Conservation (phyloP, 495 filamentous ascomycete species). For the Trichoderma virens region DNA sequence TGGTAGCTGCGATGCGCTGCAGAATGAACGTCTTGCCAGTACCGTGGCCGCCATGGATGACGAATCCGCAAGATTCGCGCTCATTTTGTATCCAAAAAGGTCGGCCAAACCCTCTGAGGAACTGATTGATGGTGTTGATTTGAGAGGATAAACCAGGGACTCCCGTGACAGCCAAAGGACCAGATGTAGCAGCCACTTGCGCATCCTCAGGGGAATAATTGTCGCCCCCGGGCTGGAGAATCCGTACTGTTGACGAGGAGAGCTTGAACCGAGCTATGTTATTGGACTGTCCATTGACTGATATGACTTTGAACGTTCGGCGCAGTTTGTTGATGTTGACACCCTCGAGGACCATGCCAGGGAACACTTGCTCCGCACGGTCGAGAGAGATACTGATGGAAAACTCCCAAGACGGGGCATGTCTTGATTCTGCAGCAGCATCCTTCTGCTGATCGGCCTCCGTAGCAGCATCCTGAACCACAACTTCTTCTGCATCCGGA, state of each 20-base stretch:
- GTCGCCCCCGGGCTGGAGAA: slow-evolving; percentile 19
- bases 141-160: slow-evolving; percentile 60
- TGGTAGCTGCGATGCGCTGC: slow-evolving; percentile 52
- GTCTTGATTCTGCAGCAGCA: slow-evolving; percentile 13
- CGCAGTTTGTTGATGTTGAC: slow-evolving; percentile 34
- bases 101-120: slow-evolving; percentile 51
- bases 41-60: slow-evolving; percentile 76
- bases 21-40: slow-evolving; percentile 75
- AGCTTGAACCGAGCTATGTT: slow-evolving; percentile 31
- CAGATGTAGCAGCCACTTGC: slow-evolving; percentile 15
- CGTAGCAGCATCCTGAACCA: slow-evolving; percentile 23
- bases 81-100: slow-evolving; percentile 23
- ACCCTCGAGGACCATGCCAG: slow-evolving; percentile 42
- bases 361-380: slow-evolving; percentile 39
- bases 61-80: slow-evolving; percentile 46
- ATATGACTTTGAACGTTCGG: slow-evolving; percentile 39
- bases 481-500: slow-evolving; percentile 32
- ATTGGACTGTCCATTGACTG: slow-evolving; percentile 33
- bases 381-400: slow-evolving; percentile 15
- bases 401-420: slow-evolving; percentile 23
- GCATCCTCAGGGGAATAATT: slow-evolving; percentile 10
- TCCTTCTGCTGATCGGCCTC: slow-evolving; percentile 8
- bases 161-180: slow-evolving; percentile 34
- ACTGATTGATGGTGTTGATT: slow-evolving; percentile 57
- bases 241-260: slow-evolving; percentile 28